A percentile compares a stretch with the other conserved stretches of the same genome.
Conservation (phyloP, 306 rosid species). For the Sophora flavescens region DNA sequence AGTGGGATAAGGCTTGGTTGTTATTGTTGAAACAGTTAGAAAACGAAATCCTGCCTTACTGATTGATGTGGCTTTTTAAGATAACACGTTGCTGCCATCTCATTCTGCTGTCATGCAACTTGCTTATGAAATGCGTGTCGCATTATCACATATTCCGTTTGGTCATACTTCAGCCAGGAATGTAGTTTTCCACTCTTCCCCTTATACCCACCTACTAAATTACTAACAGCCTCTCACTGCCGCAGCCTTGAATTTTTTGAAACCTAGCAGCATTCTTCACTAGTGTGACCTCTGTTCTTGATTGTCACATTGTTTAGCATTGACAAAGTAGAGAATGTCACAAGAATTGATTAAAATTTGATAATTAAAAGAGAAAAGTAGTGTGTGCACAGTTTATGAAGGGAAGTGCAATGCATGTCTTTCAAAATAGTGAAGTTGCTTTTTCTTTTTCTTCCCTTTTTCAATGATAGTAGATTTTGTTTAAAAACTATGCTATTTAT, state of each 20-base stretch:
- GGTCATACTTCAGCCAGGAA: slow-evolving; percentile 17
- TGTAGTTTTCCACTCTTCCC: not conserved
- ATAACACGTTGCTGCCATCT: not conserved
- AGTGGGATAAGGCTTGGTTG: too few relatives aligned
- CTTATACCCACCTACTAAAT: slow-evolving; percentile 8
- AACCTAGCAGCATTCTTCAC: slow-evolving; percentile 10
- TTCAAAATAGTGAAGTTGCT: too few relatives aligned
- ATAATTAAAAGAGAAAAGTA: too few relatives aligned
- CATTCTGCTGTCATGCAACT: slow-evolving; percentile 16
- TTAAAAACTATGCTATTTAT: too few relatives aligned
- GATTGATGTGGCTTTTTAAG: slow-evolving; percentile 13
- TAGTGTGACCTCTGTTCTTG: slow-evolving; percentile 26
- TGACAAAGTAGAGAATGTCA: slow-evolving; percentile 9
- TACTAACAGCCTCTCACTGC: not conserved
- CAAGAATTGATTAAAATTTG: not conserved
- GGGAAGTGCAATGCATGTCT: too few relatives aligned
- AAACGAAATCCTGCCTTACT: not conserved
- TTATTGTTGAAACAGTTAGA: not conserved
- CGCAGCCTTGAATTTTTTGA: slow-evolving; percentile 21
- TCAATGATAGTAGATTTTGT: too few relatives aligned
- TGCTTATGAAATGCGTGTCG: slow-evolving; percentile 3
- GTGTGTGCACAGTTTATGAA: too few relatives aligned
- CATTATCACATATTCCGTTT: slow-evolving; percentile 3
- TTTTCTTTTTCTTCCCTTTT: too few relatives aligned
- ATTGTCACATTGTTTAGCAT: slow-evolving; percentile 5